These are phyloP conservation scores for Loxodes magnus DNA, from an alignment of 73 alveolate species.

Conservation along the genomic window DNA sequence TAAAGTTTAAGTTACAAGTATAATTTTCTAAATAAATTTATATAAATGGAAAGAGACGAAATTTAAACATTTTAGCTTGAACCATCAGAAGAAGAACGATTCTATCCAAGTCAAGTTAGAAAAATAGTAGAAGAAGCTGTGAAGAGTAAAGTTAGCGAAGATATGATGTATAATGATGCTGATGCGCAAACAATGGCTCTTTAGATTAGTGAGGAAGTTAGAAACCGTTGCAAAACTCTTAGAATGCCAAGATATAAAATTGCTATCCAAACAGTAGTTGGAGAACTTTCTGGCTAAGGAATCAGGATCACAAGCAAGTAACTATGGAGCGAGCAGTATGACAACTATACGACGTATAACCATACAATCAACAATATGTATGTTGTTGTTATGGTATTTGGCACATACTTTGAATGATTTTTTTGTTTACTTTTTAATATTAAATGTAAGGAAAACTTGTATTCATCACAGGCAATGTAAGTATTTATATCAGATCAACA, in stretches of 20 bases:
- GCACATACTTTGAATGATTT: conserved; percentile 6
- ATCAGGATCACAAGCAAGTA: conserved; percentile 71
- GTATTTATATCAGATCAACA: too few relatives aligned
- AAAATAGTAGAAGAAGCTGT: conserved; percentile 4
- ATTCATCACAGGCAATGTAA: too few relatives aligned
- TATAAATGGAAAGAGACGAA: too few relatives aligned
- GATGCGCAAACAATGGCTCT: conserved; percentile 12
- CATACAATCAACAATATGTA: conserved; percentile 1
- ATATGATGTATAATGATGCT: background rate
- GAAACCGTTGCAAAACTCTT: conserved; percentile 4
- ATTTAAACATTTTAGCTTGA: too few relatives aligned
- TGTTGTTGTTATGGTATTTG: conserved; percentile 12
- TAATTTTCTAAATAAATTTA: too few relatives aligned
- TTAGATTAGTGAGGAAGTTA: conserved; percentile 3
- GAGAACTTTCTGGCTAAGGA: conserved; percentile 83
- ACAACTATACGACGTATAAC: conserved; percentile 48
- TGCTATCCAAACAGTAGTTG: conserved; percentile 73
- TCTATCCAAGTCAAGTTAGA: conserved; percentile 6
- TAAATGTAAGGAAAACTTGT: too few relatives aligned
- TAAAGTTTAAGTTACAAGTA: too few relatives aligned
- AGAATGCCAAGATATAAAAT: conserved; percentile 46
- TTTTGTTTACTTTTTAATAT: background rate
- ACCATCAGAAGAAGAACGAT: conserved; percentile 8
- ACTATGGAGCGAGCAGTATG: conserved; percentile 69
- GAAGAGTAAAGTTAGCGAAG: background rate